Base-by-base conservation (phyloP, 306 rosid species). In the Cicer cuneatum region DNA sequence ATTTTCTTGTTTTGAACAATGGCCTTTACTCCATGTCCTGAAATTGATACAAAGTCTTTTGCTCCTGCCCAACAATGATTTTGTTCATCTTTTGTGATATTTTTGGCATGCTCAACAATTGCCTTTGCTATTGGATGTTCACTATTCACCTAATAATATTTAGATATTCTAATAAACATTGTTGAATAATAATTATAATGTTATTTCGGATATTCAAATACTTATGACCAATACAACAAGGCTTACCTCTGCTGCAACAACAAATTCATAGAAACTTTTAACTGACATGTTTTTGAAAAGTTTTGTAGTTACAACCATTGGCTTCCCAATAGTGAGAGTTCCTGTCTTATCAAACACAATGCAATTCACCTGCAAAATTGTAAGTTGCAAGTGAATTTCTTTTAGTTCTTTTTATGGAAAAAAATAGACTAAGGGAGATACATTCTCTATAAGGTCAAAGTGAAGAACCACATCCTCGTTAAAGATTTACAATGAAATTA, bases 341-440 rank as follows among this genome's bases (percentile, higher is more conserved):
- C 96, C 98, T 6, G 98, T 92, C 90, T 92, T 92, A 70, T 92
- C 96, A 48, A 92, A 92, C 70, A 90, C 93, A 59, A 92, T 86
- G 90, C 98, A 90, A 73, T 79, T 84, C 67, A 88, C 96, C 98
- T 90, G 64, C 64, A 81, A 64, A 65, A 72, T 21, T 18, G 10
- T 29, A 15, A 56, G 33, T 11, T 49, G 21, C 45, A 18, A 74
- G 49, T 48, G 48, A n/a, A n/a, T n/a, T n/a, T n/a, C n/a, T n/a
- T n/a, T n/a, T n/a, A n/a, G n/a, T n/a, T n/a, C n/a, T n/a, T n/a
- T n/a, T n/a, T n/a, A n/a, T n/a, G n/a, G n/a, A n/a, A n/a, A n/a
- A n/a, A n/a, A n/a, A n/a, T n/a, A n/a, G n/a, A n/a, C n/a, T n/a
- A n/a, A n/a, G n/a, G n/a, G n/a, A n/a, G n/a, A n/a, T n/a, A n/a